Percentiles rank a stretch among this genome's conserved stretches.
Evolutionary conservation across 495 filamentous ascomycete species (phyloP).

Genomic region (Penicillium salamii): DNA sequence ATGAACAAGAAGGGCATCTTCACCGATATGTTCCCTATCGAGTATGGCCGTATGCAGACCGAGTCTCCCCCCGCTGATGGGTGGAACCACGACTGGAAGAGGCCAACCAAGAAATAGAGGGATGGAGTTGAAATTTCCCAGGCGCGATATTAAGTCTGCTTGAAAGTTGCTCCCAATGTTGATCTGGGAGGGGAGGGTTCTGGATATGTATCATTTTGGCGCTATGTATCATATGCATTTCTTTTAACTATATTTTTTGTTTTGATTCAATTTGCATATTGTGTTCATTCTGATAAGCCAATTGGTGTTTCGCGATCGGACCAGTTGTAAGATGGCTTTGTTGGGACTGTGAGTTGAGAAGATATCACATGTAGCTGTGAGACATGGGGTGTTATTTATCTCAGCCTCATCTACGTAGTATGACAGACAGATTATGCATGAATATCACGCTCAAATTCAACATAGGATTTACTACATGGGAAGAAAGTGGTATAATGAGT

Average conservation of each 20-base stretch:
- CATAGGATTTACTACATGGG: slow-evolving; percentile 18
- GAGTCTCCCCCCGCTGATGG: slow-evolving; percentile 68
- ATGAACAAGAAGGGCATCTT: slow-evolving; percentile 84
- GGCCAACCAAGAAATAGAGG: slow-evolving; percentile 23
- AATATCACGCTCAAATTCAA: slow-evolving; percentile 7
- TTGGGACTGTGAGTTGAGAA: no score
- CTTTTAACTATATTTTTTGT: slow-evolving; percentile 4
- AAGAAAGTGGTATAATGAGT: slow-evolving; percentile 17
- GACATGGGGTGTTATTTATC: no score
- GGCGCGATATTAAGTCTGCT: slow-evolving; percentile 6
- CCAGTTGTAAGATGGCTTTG: no score
- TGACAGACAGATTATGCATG: no score
- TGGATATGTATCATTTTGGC: slow-evolving; percentile 24
- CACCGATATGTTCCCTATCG: slow-evolving; percentile 66
- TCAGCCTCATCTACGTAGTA: no score
- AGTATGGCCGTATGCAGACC: slow-evolving; percentile 81
- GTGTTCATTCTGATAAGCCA: no score
- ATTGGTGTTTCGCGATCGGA: no score
- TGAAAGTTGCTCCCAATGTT: slow-evolving; percentile 2
- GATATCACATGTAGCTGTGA: no score
- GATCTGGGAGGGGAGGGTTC: neutral
- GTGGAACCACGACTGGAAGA: slow-evolving; percentile 71
- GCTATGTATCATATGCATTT: slow-evolving; percentile 29
- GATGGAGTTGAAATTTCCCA: neutral
- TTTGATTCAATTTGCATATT: no score